A percentile compares a stretch with the other conserved stretches of the same genome.
Conservation (phyloP, 371 early-diverging fungal genomes). For the Rhizopus stolonifer region DNA sequence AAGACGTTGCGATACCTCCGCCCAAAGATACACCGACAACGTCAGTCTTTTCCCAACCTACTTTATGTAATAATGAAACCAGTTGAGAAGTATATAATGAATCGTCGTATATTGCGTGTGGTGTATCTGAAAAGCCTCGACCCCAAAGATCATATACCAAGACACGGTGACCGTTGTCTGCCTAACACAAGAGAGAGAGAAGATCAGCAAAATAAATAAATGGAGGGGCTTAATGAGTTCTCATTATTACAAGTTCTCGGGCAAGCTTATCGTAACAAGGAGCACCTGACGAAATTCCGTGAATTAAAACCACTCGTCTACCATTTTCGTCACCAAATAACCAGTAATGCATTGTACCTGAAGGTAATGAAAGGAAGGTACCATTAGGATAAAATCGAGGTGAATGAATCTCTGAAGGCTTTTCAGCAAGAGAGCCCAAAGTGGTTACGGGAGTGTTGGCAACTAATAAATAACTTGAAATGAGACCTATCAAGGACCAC, state of each 20-base stretch:
- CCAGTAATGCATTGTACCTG: slow-evolving; percentile 57
- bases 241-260: slow-evolving; percentile 33
- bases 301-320: slow-evolving; percentile 52
- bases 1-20: slow-evolving; percentile 52
- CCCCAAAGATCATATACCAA: slow-evolving; percentile 59
- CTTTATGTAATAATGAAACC: slow-evolving; percentile 44
- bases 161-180: slow-evolving; percentile 45
- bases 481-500: neutral
- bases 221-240: no score
- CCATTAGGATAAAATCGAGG: slow-evolving; percentile 45
- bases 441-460: neutral
- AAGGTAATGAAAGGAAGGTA: slow-evolving; percentile 34
- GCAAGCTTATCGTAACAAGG: slow-evolving; percentile 31
- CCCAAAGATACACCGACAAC: slow-evolving; percentile 56
- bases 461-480: neutral
- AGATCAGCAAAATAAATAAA: no score
- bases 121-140: slow-evolving; percentile 53
- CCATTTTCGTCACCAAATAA: slow-evolving; percentile 52
- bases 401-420: slow-evolving; percentile 28
- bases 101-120: slow-evolving; percentile 42
- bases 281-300: slow-evolving; percentile 52
- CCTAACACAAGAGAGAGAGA: slow-evolving; percentile 30
- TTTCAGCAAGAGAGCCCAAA: slow-evolving; percentile 31
- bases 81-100: slow-evolving; percentile 51
- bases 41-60: slow-evolving; percentile 52